Conservation (phyloP, 2,329 filamentous ascomycete species). For the Ophiostoma ulmi region DNA sequence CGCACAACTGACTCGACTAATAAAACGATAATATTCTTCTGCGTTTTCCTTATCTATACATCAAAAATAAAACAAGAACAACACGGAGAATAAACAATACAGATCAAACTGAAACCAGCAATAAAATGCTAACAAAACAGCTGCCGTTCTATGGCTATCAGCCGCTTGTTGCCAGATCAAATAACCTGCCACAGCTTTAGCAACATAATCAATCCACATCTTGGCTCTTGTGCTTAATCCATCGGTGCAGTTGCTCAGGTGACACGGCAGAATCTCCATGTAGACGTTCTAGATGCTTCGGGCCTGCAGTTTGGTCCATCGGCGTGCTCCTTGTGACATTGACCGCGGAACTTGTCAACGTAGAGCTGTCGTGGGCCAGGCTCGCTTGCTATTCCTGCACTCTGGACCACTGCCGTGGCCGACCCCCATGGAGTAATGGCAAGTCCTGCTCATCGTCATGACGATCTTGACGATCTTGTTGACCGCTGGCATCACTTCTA, state of each 20-base stretch:
- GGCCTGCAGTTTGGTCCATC: background rate
- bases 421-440: slow-evolving; percentile 23
- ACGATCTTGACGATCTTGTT: background rate
- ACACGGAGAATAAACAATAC: background rate
- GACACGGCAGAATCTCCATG: slow-evolving; percentile 23
- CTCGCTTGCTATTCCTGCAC: slow-evolving; percentile 28
- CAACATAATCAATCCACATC: background rate
- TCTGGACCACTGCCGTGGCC: slow-evolving; percentile 26
- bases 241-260: slow-evolving; percentile 24
- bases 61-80: background rate
- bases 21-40: background rate
- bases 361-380: slow-evolving; percentile 21
- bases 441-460: slow-evolving; percentile 19
- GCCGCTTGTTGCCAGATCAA: background rate
- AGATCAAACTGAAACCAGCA: background rate
- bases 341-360: background rate
- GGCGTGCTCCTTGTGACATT: background rate
- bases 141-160: background rate
- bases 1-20: background rate
- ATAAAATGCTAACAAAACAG: background rate
- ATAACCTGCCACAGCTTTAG: background rate
- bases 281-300: slow-evolving; percentile 18
- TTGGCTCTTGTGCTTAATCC: slow-evolving; percentile 20
- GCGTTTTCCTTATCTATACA: background rate
- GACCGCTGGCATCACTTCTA: background rate